Evolutionary conservation across 2,329 filamentous ascomycete species (phyloP).

Genomic region (Botrytis porri): DNA sequence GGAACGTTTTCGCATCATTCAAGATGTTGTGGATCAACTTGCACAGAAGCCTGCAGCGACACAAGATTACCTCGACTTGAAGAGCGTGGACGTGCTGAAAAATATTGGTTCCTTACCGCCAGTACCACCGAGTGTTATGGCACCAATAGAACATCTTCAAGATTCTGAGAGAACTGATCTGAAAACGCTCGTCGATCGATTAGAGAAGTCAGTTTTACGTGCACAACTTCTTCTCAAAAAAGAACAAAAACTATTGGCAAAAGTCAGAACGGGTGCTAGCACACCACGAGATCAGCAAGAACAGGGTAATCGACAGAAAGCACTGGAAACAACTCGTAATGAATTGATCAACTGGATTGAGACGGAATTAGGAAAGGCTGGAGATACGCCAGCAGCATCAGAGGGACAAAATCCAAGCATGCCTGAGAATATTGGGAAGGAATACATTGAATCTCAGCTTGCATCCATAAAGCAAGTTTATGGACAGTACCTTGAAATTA

Average conservation of each 20-base stretch:
- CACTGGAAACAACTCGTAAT: conserved; percentile 54
- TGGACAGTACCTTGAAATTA: conserved; percentile 48
- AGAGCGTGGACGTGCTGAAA: conserved; percentile 26
- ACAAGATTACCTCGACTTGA: conserved; percentile 47
- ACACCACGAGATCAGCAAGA: not conserved
- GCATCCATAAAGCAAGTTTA: conserved; percentile 52
- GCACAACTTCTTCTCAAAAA: conserved; percentile 55
- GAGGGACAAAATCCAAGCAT: conserved; percentile 23
- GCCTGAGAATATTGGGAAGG: conserved; percentile 25
- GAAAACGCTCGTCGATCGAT: conserved; percentile 46
- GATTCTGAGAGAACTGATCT: conserved; percentile 44
- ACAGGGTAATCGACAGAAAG: conserved; percentile 41
- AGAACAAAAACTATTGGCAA: conserved; percentile 54
- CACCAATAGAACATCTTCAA: conserved; percentile 16
- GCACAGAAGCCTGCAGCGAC: conserved; percentile 51
- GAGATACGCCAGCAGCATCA: conserved; percentile 38
- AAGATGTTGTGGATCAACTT: conserved; percentile 51
- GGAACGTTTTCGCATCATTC: conserved; percentile 49
- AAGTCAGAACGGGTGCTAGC: conserved; percentile 36
- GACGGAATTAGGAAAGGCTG: conserved; percentile 54
- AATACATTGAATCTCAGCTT: conserved; percentile 28
- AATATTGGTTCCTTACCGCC: conserved; percentile 31
- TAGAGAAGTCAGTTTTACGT: conserved; percentile 58
- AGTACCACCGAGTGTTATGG: conserved; percentile 34
- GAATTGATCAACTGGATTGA: conserved; percentile 66